These are phyloP conservation scores for Melaleuca quinquenervia DNA, from an alignment of 345 rosid genomes.

Conservation along the genomic window DNA sequence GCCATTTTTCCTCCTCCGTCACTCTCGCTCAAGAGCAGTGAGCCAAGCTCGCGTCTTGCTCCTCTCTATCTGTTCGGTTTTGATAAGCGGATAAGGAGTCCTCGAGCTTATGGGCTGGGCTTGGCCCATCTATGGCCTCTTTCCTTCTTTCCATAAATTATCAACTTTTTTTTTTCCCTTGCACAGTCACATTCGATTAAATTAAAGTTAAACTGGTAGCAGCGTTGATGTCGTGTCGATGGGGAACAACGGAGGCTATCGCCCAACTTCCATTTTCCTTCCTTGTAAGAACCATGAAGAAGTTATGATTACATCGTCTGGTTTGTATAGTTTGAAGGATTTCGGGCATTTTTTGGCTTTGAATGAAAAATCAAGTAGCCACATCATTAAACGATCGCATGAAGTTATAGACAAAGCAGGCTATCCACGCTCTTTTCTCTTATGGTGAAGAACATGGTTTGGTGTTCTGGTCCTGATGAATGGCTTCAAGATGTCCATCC, in stretches of 20 bases:
- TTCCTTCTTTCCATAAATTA: neutral
- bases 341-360: neutral
- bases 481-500: neutral
- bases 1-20: neutral
- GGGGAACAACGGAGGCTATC: no score
- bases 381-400: neutral
- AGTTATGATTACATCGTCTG: neutral
- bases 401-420: neutral
- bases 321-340: neutral
- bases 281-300: neutral
- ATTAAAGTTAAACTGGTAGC: neutral
- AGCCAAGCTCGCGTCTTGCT: neutral
- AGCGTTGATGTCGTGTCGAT: neutral
- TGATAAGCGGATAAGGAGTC: neutral
- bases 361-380: neutral
- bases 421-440: neutral
- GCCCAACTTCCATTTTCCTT: neutral
- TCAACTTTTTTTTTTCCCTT: neutral
- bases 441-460: neutral
- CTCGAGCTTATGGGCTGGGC: neutral
- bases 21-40: neutral
- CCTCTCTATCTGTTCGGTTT: neutral
- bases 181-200: neutral
- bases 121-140: neutral
- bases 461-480: neutral